These are phyloP conservation scores for Phialophora verrucosa DNA, from an alignment of 2,329 filamentous ascomycete genomes.

Conservation along the genomic window DNA sequence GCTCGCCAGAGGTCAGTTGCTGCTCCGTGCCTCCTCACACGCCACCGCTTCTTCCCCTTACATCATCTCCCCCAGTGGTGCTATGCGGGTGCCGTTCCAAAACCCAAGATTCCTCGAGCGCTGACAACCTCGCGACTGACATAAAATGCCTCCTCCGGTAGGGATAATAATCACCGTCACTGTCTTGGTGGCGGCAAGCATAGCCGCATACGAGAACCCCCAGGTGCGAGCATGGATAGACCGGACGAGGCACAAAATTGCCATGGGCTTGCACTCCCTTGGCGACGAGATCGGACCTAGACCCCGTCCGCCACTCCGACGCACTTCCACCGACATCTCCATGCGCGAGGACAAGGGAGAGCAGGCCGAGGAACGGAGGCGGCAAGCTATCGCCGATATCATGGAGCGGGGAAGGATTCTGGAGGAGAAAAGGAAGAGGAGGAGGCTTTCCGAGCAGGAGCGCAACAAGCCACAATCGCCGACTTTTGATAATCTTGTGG, in stretches of 20 bases:
- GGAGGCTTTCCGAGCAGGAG: slow-evolving; percentile 32
- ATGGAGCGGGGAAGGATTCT: slow-evolving; percentile 50
- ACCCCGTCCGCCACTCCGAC: slow-evolving; percentile 41
- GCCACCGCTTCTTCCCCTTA: slow-evolving; percentile 29
- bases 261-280: slow-evolving; percentile 62
- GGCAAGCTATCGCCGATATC: slow-evolving; percentile 53
- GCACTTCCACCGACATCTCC: slow-evolving; percentile 50
- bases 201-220: slow-evolving; percentile 68
- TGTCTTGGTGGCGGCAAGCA: slow-evolving; percentile 65
- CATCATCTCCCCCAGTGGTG: slow-evolving; percentile 29
- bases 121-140: slow-evolving; percentile 21
- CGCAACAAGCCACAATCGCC: slow-evolving; percentile 26
- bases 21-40: slow-evolving; percentile 17
- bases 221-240: slow-evolving; percentile 68
- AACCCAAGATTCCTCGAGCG: background rate
- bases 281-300: slow-evolving; percentile 64
- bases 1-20: slow-evolving; percentile 54
- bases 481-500: slow-evolving; percentile 54
- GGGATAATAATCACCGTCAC: slow-evolving; percentile 68
- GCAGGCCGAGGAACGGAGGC: slow-evolving; percentile 53
- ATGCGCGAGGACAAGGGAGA: slow-evolving; percentile 54
- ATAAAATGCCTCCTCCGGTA: slow-evolving; percentile 43
- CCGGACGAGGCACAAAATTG: slow-evolving; percentile 65
- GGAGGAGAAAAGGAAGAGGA: slow-evolving; percentile 46
- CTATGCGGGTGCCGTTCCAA: background rate